These are phyloP conservation scores for Quercus variabilis DNA, from an alignment of 306 rosid species.

Conservation along the genomic window DNA sequence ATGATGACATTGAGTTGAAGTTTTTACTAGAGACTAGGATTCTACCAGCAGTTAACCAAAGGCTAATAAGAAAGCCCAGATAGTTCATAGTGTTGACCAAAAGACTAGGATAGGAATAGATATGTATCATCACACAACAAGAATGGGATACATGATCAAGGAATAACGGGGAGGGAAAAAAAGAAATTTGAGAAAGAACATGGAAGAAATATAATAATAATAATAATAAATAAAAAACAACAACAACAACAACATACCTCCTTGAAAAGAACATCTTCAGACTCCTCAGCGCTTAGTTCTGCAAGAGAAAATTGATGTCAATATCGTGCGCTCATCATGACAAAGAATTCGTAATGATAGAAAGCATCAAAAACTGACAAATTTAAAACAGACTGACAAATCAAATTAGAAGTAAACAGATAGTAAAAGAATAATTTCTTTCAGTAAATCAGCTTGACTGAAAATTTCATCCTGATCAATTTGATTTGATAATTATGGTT, in stretches of 20 bases:
- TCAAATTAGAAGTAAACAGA: background rate
- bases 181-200: background rate
- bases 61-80: background rate
- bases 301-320: constrained; percentile 28
- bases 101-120: background rate
- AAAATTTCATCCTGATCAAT: background rate
- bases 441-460: background rate
- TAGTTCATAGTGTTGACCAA: background rate
- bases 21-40: background rate
- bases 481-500: background rate
- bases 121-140: background rate
- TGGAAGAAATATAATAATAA: background rate
- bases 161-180: background rate
- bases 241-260: constrained; percentile 42
- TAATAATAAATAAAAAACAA: too few relatives aligned
- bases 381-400: background rate
- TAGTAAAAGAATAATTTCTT: background rate
- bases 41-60: background rate
- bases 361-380: background rate
- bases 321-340: background rate
- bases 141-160: constrained; percentile 20
- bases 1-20: background rate
- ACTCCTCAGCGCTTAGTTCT: constrained; percentile 95
- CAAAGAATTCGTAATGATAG: background rate
- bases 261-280: constrained; percentile 98